Percentiles rank a stretch among this genome's conserved stretches.
These are phyloP conservation scores for Bothriochloa decipiens DNA, from an alignment of 176 grass and related monocot species.

Conservation along the genomic window DNA sequence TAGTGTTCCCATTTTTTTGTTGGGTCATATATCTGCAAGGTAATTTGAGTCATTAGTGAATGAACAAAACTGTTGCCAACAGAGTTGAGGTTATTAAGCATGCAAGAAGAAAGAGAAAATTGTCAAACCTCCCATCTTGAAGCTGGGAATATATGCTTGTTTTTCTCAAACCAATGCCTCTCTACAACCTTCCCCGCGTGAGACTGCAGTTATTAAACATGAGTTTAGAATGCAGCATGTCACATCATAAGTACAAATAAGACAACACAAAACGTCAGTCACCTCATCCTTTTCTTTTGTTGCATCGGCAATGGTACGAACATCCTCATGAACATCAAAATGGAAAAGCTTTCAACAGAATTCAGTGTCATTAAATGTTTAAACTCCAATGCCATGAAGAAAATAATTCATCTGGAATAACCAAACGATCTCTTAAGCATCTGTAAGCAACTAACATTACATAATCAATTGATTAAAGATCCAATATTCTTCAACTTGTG, in stretches of 20 bases:
- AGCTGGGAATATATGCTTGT: constrained; percentile 98
- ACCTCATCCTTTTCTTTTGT: constrained; percentile 99
- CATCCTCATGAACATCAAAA: constrained; percentile 99
- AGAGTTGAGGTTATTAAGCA: neutral
- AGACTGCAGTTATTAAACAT: constrained; percentile 60
- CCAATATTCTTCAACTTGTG: neutral
- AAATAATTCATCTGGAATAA: neutral
- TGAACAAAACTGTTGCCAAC: neutral
- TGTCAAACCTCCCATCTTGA: constrained; percentile 95
- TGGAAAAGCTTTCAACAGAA: constrained; percentile 82
- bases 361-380: constrained; percentile 11
- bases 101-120: constrained; percentile 15
- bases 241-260: constrained; percentile 26
- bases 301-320: constrained; percentile 91
- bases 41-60: constrained; percentile 7
- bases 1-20: constrained; percentile 99
- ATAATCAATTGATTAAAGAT: neutral
- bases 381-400: neutral
- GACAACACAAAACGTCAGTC: constrained; percentile 1
- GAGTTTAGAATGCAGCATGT: constrained; percentile 27
- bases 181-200: constrained; percentile 97
- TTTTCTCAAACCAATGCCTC: constrained; percentile 99
- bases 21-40: constrained; percentile 93
- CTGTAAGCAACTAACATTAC: neutral
- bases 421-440: neutral